These are phyloP conservation scores for Phoma herbarum DNA, from an alignment of 2,329 filamentous ascomycete genomes.

Conservation along the genomic window DNA sequence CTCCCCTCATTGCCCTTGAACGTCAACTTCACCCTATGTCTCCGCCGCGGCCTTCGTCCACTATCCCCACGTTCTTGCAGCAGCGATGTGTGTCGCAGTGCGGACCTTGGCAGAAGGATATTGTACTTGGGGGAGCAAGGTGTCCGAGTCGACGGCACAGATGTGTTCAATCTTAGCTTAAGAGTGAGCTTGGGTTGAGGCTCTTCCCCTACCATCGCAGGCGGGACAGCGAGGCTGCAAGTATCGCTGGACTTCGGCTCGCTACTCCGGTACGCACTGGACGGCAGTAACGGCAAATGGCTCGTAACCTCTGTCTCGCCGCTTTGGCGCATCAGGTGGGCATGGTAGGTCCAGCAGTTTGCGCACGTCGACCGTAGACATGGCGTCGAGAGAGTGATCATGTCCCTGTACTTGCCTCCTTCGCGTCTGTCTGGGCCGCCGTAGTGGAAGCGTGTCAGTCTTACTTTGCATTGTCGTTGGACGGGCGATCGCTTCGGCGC, in stretches of 20 bases:
- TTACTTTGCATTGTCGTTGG: slow-evolving; percentile 26
- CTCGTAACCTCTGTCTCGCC: background rate
- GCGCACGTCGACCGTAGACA: slow-evolving; percentile 28
- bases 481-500: background rate
- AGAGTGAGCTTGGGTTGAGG: background rate
- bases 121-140: too few species aligned
- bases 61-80: background rate
- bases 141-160: fast-evolving
- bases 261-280: too few species aligned
- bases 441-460: slow-evolving; percentile 27
- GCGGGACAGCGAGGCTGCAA: too few species aligned
- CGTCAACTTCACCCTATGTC: background rate
- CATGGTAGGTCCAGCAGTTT: slow-evolving; percentile 27
- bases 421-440: slow-evolving; percentile 22
- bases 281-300: too few species aligned
- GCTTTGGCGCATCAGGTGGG: slow-evolving; percentile 6
- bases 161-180: background rate
- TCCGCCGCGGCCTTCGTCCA: background rate
- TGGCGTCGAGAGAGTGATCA: slow-evolving; percentile 23
- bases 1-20: background rate
- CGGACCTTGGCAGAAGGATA: background rate
- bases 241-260: too few species aligned
- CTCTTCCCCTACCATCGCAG: background rate
- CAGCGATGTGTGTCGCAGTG: background rate
- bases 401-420: slow-evolving; percentile 12